These are phyloP conservation scores for Aspergillus avenaceus DNA, from an alignment of 495 filamentous ascomycete species.

Conservation along the genomic window DNA sequence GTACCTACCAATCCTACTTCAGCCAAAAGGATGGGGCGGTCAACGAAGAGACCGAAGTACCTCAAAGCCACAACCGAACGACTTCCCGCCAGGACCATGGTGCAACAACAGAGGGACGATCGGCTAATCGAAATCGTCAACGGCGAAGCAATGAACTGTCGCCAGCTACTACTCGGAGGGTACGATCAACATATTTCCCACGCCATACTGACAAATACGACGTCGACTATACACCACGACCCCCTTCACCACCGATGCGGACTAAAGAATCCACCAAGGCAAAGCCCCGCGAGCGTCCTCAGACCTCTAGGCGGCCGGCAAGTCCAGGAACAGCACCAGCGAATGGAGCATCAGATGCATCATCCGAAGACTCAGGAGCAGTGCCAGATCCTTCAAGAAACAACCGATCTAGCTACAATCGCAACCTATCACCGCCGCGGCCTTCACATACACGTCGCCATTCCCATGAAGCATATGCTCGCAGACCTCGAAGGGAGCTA, in stretches of 20 bases:
- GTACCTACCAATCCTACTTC: conserved; percentile 28
- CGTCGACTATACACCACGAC: conserved; percentile 19
- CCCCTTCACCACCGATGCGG: conserved; percentile 30
- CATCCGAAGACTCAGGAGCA: conserved; percentile 23
- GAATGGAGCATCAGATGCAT: conserved; percentile 21
- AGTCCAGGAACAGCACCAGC: conserved; percentile 20
- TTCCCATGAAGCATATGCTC: conserved; percentile 40
- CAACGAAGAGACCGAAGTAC: conserved; percentile 28
- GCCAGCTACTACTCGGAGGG: conserved; percentile 15
- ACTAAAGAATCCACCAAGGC: conserved; percentile 14
- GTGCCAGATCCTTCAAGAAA: conserved; percentile 11
- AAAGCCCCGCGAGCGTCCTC: conserved; percentile 21
- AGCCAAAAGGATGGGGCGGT: conserved; percentile 27
- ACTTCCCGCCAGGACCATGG: conserved; percentile 16
- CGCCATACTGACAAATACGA: conserved; percentile 10
- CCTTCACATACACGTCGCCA: conserved; percentile 31
- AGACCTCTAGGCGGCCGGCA: conserved; percentile 15
- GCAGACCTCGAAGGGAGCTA: conserved; percentile 29
- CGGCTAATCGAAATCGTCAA: conserved; percentile 11
- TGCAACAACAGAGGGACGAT: conserved; percentile 15
- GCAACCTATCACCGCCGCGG: conserved; percentile 29
- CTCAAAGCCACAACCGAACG: conserved; percentile 10
- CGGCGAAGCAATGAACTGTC: conserved; percentile 28
- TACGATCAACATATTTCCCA: conserved; percentile 16
- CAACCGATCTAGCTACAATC: conserved; percentile 14